phyloP scores from a whole-genome alignment of 1,284 basidiomycete genomes.

The Ustilago trichophora region DNA sequence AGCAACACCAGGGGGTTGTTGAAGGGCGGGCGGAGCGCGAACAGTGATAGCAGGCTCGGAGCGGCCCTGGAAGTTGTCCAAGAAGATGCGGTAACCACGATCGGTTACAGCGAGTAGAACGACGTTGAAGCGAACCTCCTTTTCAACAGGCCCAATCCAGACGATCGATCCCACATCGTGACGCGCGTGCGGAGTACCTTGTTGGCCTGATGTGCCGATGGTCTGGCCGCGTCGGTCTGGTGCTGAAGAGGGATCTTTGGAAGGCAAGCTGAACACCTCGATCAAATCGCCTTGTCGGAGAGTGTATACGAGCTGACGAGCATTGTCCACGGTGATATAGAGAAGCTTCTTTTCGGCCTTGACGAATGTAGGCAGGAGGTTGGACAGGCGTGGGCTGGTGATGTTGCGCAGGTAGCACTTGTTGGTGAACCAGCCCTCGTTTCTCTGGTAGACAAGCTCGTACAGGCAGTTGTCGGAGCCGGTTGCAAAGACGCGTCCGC shows the following conservation, averaged over 20 bases:
- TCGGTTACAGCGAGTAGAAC: constrained; percentile 63
- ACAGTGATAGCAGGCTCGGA: constrained; percentile 47
- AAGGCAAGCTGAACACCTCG: constrained; percentile 58
- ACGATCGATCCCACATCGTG: constrained; percentile 55
- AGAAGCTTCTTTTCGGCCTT: constrained; percentile 72
- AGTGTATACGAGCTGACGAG: constrained; percentile 58
- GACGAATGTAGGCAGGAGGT: constrained; percentile 62
- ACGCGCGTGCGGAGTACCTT: constrained; percentile 58
- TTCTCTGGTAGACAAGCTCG: constrained; percentile 90
- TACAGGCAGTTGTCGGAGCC: constrained; percentile 89
- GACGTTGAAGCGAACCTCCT: constrained; percentile 44
- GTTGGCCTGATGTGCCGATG: constrained; percentile 58
- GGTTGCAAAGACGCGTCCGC: constrained; percentile 88
- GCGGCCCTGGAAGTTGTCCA: constrained; percentile 59
- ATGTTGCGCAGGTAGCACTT: constrained; percentile 78
- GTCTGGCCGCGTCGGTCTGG: constrained; percentile 57
- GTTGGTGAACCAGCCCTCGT: constrained; percentile 92
- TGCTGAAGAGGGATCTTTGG: constrained; percentile 49
- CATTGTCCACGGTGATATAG: constrained; percentile 55
- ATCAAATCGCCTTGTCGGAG: constrained; percentile 60
- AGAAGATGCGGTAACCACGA: constrained; percentile 62
- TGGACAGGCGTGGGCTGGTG: constrained; percentile 68
- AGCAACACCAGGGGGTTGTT: constrained; percentile 41
- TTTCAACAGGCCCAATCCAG: constrained; percentile 54
- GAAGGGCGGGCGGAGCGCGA: constrained; percentile 40